Base-by-base conservation (phyloP, 2,329 filamentous ascomycete species). In the Aspergillus unguis region DNA sequence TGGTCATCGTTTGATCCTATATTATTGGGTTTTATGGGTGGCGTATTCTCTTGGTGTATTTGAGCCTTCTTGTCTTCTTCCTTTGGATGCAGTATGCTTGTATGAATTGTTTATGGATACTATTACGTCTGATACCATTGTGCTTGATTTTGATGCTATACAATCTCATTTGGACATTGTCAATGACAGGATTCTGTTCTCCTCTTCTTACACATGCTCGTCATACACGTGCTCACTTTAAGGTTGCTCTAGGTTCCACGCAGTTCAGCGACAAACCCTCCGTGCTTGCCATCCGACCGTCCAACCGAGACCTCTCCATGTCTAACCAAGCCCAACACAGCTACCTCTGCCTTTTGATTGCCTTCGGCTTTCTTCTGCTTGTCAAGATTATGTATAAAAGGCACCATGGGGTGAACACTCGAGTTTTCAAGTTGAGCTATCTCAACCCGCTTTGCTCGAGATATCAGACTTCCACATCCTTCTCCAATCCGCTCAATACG, bases 71-170 rank as follows among this genome's bases (percentile, higher is more conserved):
- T n/a, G 33, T 41, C 46, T 29, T 9, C 17, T 32, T 35, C 23
- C 27, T 37, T 44, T 41, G 35, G 26, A 35, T 25, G 23, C 31
- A 46, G 35, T 43, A 50, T 46, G 42, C 28, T 25, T 38, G 32
- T 43, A 47, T 47, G 42, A 32, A 3, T 40, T 45, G 35, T 49
- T 45, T 44, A 50, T 25, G 29, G 51, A 27, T 6, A 26, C 36
- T 40, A 33, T 11, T 28, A 43, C 45, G 49, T 51, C 42, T 53
- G 51, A 50, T 53, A 53, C 51, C 51, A 45, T 50, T 49, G 38
- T 29, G 41, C 23, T 43, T 50, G 40, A 9, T 27, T 26, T 46
- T 46, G 26, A 36, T 43, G 38, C 17, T 44, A 48, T 50, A 42
- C 37, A 6, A 27, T 50, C 26, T 53, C 23, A 35, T 42, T 44